Percentiles rank a stretch among this genome's conserved stretches.
Conservation (phyloP, 441 rosid species). For the Gossypium lobatum region DNA sequence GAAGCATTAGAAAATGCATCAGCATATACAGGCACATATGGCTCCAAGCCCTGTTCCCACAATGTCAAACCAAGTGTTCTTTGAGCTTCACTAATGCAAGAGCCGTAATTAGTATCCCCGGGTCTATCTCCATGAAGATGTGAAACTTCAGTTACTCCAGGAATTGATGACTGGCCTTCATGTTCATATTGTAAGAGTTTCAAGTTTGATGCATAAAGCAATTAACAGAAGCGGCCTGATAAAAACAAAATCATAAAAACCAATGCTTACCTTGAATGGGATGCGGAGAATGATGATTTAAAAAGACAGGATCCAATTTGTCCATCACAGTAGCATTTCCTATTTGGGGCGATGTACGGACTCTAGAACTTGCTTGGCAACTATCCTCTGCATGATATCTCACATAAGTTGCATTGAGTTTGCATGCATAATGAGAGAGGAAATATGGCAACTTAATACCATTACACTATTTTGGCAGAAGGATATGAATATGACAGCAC, state of each 20-base stretch:
- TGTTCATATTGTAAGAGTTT: conserved; percentile 11
- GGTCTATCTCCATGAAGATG: conserved; percentile 32
- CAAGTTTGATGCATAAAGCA: not conserved
- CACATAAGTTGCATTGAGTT: conserved; percentile 17
- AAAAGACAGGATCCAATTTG: conserved; percentile 27
- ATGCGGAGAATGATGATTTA: conserved; percentile 23
- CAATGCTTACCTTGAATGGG: conserved; percentile 31
- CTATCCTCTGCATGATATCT: conserved; percentile 51
- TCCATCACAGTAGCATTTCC: conserved; percentile 28
- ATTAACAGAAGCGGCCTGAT: not conserved
- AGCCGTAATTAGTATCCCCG: conserved; percentile 19
- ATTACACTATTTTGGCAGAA: not conserved
- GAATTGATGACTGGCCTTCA: conserved; percentile 31
- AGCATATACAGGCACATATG: conserved; percentile 33
- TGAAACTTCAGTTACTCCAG: conserved; percentile 29
- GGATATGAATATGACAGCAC: conserved; percentile 11
- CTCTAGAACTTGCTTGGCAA: conserved; percentile 39
- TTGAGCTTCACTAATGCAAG: conserved; percentile 33
- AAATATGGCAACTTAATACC: not conserved
- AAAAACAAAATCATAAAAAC: not conserved
- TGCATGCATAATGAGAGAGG: not conserved
- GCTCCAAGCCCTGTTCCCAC: conserved; percentile 60
- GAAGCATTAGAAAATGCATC: conserved; percentile 27
- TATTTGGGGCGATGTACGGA: conserved; percentile 32
- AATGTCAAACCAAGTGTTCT: conserved; percentile 46